Evolutionary conservation across 2,329 filamentous ascomycete species (phyloP).

Genomic region (Venturia asperata): DNA sequence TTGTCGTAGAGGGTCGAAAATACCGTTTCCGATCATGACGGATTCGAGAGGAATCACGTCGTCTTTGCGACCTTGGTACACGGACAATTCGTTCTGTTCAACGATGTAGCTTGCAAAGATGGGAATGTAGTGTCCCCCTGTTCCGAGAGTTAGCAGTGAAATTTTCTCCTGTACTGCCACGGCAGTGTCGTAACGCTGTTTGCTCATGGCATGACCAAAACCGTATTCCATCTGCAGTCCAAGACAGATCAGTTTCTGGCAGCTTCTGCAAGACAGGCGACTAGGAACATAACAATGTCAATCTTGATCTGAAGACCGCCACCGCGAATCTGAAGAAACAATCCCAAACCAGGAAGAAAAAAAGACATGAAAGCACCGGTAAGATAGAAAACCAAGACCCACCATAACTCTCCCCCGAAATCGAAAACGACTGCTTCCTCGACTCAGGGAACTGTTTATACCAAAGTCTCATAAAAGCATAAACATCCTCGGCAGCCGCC

Average conservation of each 20-base stretch:
- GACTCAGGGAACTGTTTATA: constrained; percentile 40
- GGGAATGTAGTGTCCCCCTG: constrained; percentile 43
- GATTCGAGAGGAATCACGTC: constrained; percentile 36
- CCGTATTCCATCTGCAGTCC: background rate
- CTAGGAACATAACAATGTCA: too few species aligned
- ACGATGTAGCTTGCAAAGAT: constrained; percentile 40
- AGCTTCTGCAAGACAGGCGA: too few species aligned
- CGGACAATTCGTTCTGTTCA: constrained; percentile 34
- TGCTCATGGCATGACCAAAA: background rate
- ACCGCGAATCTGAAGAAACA: too few species aligned
- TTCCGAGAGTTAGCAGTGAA: background rate
- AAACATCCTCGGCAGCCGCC: constrained; percentile 42
- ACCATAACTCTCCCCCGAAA: constrained; percentile 46
- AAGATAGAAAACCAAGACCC: constrained; percentile 25
- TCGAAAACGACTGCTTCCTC: constrained; percentile 35
- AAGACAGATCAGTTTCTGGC: too few species aligned
- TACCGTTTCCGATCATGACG: constrained; percentile 43
- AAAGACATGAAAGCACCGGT: too few species aligned
- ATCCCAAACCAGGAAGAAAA: too few species aligned
- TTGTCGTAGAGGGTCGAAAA: constrained; percentile 37
- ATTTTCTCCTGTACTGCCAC: constrained; percentile 11
- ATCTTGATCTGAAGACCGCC: too few species aligned
- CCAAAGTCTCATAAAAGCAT: constrained; percentile 44
- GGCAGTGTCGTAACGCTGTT: too few species aligned
- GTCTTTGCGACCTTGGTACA: constrained; percentile 32